Base-by-base conservation (phyloP, 768 basidiomycete genomes). In the Collybiopsis confluens region DNA sequence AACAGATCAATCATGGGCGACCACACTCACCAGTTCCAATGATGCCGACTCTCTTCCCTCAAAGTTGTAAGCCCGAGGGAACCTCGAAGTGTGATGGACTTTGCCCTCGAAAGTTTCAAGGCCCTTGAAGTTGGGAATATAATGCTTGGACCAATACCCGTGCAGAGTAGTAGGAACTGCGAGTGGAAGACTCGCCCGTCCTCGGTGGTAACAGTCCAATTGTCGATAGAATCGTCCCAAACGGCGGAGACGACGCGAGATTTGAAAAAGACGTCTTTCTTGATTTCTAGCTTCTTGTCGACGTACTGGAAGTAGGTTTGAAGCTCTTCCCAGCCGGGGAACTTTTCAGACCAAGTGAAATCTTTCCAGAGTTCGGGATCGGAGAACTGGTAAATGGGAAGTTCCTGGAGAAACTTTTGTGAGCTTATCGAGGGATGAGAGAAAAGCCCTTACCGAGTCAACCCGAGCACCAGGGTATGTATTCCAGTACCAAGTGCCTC, bases 361-460 rank as follows among this genome's bases (percentile, higher is more conserved):
- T 41, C 50, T 42, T 26, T 38, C 50, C 50, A 52, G 4, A 52
- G 13, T 15, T 52, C 50, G 11, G 10, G n/a, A 8, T 36, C 33
- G 24, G 54, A 54, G 54, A 54, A 54, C 23, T 54, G 36, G 52
- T 54, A 54, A 15, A 54, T 42, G 23, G 54, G 54, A 23, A 54
- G 20, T 38, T 54, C 30, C 30, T 33, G 13, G 30, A 33, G 30
- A 33, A 33, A 33, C 5, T 33, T 13, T 6, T 6, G n/a, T n/a
- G 6, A 27, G 9, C 45, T 16, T 20, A 8, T n/a, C 45, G 45
- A 46, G 45, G 18, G 30, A 33, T 33, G 5, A 33, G 13, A 33
- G n/a, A n/a, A n/a, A n/a, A n/a, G n/a, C 30, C 5, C 30, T 33
- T 6, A 33, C 54, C 21, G 54, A 44, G 18, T 54, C 42, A 4